phyloP scores from a whole-genome alignment of 371 early-diverging fungal species.

The Mortierella sp. region DNA sequence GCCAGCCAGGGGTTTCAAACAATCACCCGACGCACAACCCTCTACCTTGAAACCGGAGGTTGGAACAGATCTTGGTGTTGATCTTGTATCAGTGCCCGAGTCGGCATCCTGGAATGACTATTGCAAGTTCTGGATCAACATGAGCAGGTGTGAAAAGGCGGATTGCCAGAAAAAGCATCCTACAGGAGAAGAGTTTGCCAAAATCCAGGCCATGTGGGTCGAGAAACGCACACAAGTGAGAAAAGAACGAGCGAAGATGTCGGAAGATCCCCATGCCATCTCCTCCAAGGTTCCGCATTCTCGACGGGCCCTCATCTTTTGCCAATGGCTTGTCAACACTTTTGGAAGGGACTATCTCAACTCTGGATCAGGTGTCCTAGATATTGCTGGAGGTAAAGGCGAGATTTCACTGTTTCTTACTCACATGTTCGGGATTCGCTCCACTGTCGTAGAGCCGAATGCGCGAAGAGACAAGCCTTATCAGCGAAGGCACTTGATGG shows the following conservation, averaged over 20 bases:
- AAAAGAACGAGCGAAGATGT: slow-evolving; percentile 23
- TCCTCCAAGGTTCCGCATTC: slow-evolving; percentile 63
- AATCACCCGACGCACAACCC: neutral
- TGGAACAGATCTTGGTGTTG: no score
- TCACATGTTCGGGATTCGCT: slow-evolving; percentile 57
- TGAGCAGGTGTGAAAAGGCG: slow-evolving; percentile 22
- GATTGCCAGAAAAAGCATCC: slow-evolving; percentile 38
- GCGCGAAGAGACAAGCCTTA: slow-evolving; percentile 56
- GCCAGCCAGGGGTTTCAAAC: slow-evolving; percentile 56
- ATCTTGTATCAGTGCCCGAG: no score
- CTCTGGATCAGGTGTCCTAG: slow-evolving; percentile 56
- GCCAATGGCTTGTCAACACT: slow-evolving; percentile 58
- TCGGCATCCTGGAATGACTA: slow-evolving; percentile 28
- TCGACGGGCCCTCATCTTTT: slow-evolving; percentile 62
- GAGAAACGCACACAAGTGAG: slow-evolving; percentile 44
- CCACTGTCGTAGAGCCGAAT: slow-evolving; percentile 64
- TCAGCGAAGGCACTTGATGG: slow-evolving; percentile 57
- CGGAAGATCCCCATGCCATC: slow-evolving; percentile 44
- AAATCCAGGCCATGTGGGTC: slow-evolving; percentile 54
- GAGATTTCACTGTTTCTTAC: slow-evolving; percentile 63
- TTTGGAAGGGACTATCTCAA: slow-evolving; percentile 50
- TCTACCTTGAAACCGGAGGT: no score
- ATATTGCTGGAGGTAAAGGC: slow-evolving; percentile 70
- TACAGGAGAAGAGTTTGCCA: slow-evolving; percentile 17
- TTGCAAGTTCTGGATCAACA: slow-evolving; percentile 54